Evolutionary conservation across 2,329 filamentous ascomycete genomes (phyloP), one percentile per base, ranked within the genome.

Genomic region (Rhinocladiella mackenziei): DNA sequence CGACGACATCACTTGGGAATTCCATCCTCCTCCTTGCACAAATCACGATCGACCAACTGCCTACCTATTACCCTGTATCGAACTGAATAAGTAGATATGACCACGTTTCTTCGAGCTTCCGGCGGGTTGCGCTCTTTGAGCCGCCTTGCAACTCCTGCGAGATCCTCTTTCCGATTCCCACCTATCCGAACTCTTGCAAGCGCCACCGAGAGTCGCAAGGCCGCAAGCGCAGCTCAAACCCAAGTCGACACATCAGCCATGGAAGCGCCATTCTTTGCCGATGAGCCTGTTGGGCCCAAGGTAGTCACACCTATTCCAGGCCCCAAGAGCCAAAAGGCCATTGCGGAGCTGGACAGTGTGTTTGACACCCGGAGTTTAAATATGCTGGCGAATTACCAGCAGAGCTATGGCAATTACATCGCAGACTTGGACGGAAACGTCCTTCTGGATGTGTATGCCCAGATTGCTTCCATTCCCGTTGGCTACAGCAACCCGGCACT

Each of bases 391-490:
- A 83, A 89, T 66, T 91, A 87, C 67, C 73, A 75, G 54, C 78
- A 81, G 67, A 86, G 82, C 58, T 68, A 74, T 47, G 88, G 88
- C 60, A 94, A 94, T 72, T 94, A 94, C 56, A 71, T 75, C 48
- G 65, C 67, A 33, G 72, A 75, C 58, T 60, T 70, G 19, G 72
- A 75, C 58, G 72, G 72, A 39, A 75, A 75, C 56, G 60, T 72
- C 36, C 62, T 74, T 25, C 62, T 75, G 25, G 72, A 75, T 62
- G 72, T 75, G 62, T 73, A 65, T 62, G 86, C 89, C 39, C 89
- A 95, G 69, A 95, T 95, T 61, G 89, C 89, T 52, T 94, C 87
- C 30, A 95, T 95, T 58, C 86, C 89, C 3, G 75, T 95, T 33
- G 89, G 89, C 49, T 95, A 95, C 77, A 94, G 91, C 76, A 95